Evolutionary conservation across 2,329 filamentous ascomycete species (phyloP), one percentile per base, ranked within the genome.

Genomic region (Cladosporium cucumerinum): DNA sequence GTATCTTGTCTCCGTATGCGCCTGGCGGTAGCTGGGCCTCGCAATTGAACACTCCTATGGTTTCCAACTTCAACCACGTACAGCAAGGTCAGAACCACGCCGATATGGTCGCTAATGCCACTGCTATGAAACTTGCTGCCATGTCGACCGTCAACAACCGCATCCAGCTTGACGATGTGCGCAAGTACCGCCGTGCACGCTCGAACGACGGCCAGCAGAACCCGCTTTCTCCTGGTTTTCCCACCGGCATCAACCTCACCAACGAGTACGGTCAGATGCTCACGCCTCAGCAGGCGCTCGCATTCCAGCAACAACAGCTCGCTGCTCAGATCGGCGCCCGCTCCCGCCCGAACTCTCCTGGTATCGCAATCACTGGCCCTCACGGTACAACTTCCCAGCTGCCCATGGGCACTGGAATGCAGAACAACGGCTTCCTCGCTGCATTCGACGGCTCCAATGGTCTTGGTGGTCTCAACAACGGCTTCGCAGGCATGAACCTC

Each of bases 91-190:
- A 83, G 67, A 88, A 85, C 64, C 93, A 97, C 77, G 93, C 93
- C 18, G 95, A 99, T 74, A 98, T 98, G 94, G 90, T 99, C 65
- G 95, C 95, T 66, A 99, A 98, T 75, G 95, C 95, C 28, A 98
- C 95, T 18, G 95, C 95, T 25, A 99, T 99, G 95, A 99, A 99
- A 78, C 86, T 99, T 60, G 95, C 95, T 54, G 95, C 95, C 21
- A 83, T 99, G 54, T 98, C 94, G 5, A 99, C 95, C 2, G 95
- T 99, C 58, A 99, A 98, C 82, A 99, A 98, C 78, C 91, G 95
- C 49, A 97, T 99, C 73, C 93, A 95, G 61, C 84, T 99, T 66
- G 95, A 99, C 73, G 95, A 99, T 77, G 94, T 96, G 67, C 92
- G 93, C 74, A 98, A 98, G 80, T 98, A 95, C 79, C 92, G 95